These are phyloP conservation scores for Kandelia obovata DNA, from an alignment of 345 rosid genomes.

Conservation along the genomic window DNA sequence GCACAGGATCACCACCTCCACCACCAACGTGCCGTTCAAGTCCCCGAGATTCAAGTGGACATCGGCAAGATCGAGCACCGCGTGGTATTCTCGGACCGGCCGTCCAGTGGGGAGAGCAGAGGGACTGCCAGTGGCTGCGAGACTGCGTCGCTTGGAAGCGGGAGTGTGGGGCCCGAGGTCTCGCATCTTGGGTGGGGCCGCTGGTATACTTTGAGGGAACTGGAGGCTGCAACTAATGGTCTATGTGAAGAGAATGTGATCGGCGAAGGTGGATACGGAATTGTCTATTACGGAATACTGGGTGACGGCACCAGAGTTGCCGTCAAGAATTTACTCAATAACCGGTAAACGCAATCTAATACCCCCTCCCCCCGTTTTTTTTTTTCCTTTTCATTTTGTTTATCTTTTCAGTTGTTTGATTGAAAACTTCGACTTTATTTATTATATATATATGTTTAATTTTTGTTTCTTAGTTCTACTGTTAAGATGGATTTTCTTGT, in stretches of 20 bases:
- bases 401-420: not conserved
- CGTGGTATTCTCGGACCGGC: constrained; percentile 68
- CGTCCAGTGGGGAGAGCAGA: constrained; percentile 77
- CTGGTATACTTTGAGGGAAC: constrained; percentile 89
- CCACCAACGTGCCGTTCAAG: constrained; percentile 29
- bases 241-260: constrained; percentile 85
- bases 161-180: constrained; percentile 78
- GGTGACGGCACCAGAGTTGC: constrained; percentile 79
- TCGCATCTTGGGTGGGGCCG: constrained; percentile 98
- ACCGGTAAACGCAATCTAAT: constrained; percentile 43
- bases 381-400: not conserved
- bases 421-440: too few relatives aligned
- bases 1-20: constrained; percentile 35
- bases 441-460: too few relatives aligned
- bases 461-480: too few relatives aligned
- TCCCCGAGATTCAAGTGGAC: constrained; percentile 79
- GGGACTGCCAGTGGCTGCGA: constrained; percentile 60
- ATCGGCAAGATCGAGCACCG: constrained; percentile 87
- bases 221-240: constrained; percentile 83
- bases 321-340: constrained; percentile 84
- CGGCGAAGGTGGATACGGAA: constrained; percentile 98
- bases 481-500: too few relatives aligned
- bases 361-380: too few relatives aligned
- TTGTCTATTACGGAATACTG: constrained; percentile 77
- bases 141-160: constrained; percentile 62